Evolutionary conservation across 2,329 filamentous ascomycete genomes (phyloP).

Genomic region (Diaporthe sp.): DNA sequence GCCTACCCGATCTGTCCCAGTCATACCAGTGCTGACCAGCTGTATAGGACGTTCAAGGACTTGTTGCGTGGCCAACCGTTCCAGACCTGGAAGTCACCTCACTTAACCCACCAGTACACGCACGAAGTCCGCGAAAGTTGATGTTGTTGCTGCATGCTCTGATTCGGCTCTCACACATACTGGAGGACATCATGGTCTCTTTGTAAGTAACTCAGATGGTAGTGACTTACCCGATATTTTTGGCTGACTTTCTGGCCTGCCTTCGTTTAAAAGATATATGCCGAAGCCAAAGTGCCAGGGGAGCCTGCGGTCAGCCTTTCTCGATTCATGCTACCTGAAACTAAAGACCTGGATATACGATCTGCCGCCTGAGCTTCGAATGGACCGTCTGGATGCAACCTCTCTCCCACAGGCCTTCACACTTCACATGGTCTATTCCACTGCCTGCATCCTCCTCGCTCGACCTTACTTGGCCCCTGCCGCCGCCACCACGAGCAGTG

Average conservation of each 20-base stretch:
- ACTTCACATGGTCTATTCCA: slow-evolving; percentile 7
- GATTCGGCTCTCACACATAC: neutral
- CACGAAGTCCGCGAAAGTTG: neutral
- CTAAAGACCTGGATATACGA: slow-evolving; percentile 1
- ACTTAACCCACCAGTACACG: neutral
- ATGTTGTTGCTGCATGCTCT: neutral
- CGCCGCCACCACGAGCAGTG: neutral
- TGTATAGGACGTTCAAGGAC: neutral
- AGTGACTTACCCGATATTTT: neutral
- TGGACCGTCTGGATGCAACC: neutral
- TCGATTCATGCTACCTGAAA: neutral
- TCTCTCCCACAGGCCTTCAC: neutral
- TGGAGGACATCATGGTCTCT: neutral
- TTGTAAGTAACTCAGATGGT: neutral
- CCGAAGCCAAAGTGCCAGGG: neutral
- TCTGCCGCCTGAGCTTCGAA: neutral
- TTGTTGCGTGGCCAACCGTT: neutral
- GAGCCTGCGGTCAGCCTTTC: neutral
- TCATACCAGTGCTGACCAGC: neutral
- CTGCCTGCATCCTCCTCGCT: neutral
- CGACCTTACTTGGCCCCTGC: neutral
- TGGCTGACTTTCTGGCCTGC: neutral
- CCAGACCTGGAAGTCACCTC: neutral
- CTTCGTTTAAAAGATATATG: neutral
- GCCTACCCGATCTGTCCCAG: neutral